Evolutionary conservation across 2,329 filamentous ascomycete species (phyloP), one percentile per base, ranked within the genome.

Genomic region (Hypoxylon sp.): DNA sequence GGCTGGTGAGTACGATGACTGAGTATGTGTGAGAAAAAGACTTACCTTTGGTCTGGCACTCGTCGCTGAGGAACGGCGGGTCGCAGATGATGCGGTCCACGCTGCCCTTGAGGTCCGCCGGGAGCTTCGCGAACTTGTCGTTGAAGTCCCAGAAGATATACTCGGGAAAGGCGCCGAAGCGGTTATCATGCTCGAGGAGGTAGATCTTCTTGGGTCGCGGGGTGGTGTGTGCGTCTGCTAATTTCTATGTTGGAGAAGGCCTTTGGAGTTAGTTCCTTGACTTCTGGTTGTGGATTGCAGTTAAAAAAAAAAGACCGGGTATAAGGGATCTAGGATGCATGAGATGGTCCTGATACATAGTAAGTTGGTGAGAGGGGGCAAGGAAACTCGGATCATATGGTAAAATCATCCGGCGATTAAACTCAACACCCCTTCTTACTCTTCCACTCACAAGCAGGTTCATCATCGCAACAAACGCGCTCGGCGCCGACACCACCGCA

Each of bases 21-120:
- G 30, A 22, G 39, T 48, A 17, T 34, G 49, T 52, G 50, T 49
- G 32, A 58, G 56, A 39, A 26, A 39, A 24, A 55, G 15, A 71
- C 78, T 69, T 70, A 90, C 89, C 81, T 81, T 93, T 93, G 0
- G 90, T 92, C 75, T 94, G 91, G 74, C 91, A 94, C 72, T 94
- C 91, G 65, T 91, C 85, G 74, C 87, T 92, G 34, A 94, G 80
- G 74, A 94, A 94, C 0, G 92, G 92, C 7, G 92, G 92, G 73
- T 95, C 92, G 69, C 85, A 86, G 56, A 94, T 89, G 63, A 94
- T 84, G 56, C 87, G 84, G 76, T 93, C 89, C 48, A 90, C 85
- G 19, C 78, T 80, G 19, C 85, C 86, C 72, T 90, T 91, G 34
- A 93, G 76, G 32, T 84, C 76, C 11, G 75, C 82, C 37, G 89